These are phyloP conservation scores for Backusella psychrophila DNA, from an alignment of 192 early-diverging fungal species.

Conservation along the genomic window DNA sequence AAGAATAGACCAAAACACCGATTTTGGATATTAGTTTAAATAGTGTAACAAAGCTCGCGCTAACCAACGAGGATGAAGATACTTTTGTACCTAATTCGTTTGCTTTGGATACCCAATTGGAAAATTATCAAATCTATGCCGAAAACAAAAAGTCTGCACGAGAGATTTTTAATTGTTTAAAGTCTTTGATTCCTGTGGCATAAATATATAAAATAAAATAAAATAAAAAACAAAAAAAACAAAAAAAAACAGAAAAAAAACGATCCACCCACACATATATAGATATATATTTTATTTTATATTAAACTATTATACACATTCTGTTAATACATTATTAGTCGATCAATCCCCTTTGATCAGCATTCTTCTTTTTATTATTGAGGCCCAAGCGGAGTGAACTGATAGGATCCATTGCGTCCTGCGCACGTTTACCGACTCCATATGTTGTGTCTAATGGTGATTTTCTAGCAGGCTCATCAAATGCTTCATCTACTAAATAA, in stretches of 20 bases:
- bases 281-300: background rate
- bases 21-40: constrained; percentile 18
- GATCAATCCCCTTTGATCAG: background rate
- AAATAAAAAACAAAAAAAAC: background rate
- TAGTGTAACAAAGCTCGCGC: constrained; percentile 1
- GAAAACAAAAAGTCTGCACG: constrained; percentile 23
- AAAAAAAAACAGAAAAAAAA: background rate
- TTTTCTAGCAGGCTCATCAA: background rate
- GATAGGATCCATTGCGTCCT: constrained; percentile 9
- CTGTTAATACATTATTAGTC: background rate
- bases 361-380: background rate
- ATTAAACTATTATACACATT: background rate
- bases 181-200: constrained; percentile 6
- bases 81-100: constrained; percentile 32
- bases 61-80: constrained; percentile 23
- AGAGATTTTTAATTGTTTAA: constrained; percentile 25
- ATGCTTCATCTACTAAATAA: background rate
- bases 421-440: background rate
- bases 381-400: background rate
- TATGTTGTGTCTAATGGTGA: background rate
- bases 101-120: constrained; percentile 13
- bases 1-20: constrained; percentile 15
- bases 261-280: background rate
- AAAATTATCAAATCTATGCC: constrained; percentile 27
- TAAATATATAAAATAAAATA: background rate